Evolutionary conservation across 495 filamentous ascomycete genomes (phyloP).

Genomic region (Barbatosphaeria neglecta): DNA sequence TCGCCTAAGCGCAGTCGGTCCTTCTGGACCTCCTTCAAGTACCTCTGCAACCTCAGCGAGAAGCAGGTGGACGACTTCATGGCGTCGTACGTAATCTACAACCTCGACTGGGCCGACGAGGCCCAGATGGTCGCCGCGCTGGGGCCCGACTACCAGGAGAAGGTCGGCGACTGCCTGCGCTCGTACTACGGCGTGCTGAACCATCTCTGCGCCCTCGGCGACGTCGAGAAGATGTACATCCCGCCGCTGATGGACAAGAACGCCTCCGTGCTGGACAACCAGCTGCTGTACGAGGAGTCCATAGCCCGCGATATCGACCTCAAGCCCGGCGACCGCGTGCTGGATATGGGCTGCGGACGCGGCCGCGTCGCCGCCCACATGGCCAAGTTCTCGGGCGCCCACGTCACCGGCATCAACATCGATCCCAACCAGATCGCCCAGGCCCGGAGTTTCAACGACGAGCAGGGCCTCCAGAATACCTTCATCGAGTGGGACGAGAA

Average conservation of each 20-base stretch:
- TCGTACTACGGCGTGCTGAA: conserved; percentile 54
- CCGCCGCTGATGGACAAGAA: conserved; percentile 50
- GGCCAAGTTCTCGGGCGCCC: conserved; percentile 41
- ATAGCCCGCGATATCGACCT: conserved; percentile 43
- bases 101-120: conserved; percentile 51
- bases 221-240: conserved; percentile 61
- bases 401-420: conserved; percentile 51
- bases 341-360: conserved; percentile 51
- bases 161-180: conserved; percentile 47
- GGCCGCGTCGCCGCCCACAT: conserved; percentile 53
- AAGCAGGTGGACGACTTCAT: conserved; percentile 54
- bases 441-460: conserved; percentile 38
- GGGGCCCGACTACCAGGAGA: conserved; percentile 46
- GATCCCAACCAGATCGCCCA: conserved; percentile 50
- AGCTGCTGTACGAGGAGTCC: conserved; percentile 50
- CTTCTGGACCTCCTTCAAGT: conserved; percentile 44
- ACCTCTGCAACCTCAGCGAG: conserved; percentile 43
- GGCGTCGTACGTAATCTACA: conserved; percentile 56
- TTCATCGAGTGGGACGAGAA: conserved; percentile 51
- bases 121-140: conserved; percentile 43
- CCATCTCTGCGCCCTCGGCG: conserved; percentile 53
- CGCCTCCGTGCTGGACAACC: conserved; percentile 37
- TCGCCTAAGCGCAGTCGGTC: conserved; percentile 43
- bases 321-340: conserved; percentile 35
- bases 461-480: conserved; percentile 36